Conservation (phyloP, 1,139 yeast genomes). For the Yamadazyma sp. region DNA sequence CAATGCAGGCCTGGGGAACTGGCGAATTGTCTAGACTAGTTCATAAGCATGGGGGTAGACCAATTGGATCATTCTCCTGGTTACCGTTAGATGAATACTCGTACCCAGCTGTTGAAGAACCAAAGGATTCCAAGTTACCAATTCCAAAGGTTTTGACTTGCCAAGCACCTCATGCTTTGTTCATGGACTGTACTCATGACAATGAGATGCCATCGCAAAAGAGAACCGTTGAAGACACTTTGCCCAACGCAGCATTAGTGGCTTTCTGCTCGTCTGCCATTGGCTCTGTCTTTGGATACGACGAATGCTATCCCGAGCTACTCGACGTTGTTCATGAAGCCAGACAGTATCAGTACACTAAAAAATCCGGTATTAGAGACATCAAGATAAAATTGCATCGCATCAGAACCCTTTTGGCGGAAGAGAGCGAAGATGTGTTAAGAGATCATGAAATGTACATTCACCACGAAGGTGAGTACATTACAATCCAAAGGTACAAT, state of each 20-base stretch:
- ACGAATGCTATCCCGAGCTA: constrained; percentile 82
- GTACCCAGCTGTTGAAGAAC: constrained; percentile 55
- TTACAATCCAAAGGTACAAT: constrained; percentile 85
- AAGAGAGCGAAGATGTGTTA: constrained; percentile 59
- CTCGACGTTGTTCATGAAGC: constrained; percentile 80
- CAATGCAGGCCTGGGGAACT: constrained; percentile 94
- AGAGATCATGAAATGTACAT: constrained; percentile 90
- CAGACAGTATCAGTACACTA: constrained; percentile 56
- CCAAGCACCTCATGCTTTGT: constrained; percentile 83
- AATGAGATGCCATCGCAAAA: constrained; percentile 87
- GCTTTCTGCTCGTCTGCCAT: constrained; percentile 92
- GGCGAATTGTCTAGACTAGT: constrained; percentile 83
- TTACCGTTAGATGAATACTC: constrained; percentile 71
- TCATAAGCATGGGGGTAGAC: constrained; percentile 92
- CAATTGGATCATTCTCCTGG: constrained; percentile 87
- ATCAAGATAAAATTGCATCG: constrained; percentile 63
- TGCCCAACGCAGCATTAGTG: constrained; percentile 92
- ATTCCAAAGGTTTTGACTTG: constrained; percentile 64
- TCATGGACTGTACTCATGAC: constrained; percentile 98
- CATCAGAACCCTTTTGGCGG: constrained; percentile 61
- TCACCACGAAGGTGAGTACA: constrained; percentile 90
- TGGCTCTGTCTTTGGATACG: constrained; percentile 93
- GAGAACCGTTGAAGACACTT: constrained; percentile 89
- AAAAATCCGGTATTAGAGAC: constrained; percentile 62
- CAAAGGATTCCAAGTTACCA: constrained; percentile 40